Base-by-base conservation (phyloP, 805 yeast species). In the Metschnikowia santaceciliae region DNA sequence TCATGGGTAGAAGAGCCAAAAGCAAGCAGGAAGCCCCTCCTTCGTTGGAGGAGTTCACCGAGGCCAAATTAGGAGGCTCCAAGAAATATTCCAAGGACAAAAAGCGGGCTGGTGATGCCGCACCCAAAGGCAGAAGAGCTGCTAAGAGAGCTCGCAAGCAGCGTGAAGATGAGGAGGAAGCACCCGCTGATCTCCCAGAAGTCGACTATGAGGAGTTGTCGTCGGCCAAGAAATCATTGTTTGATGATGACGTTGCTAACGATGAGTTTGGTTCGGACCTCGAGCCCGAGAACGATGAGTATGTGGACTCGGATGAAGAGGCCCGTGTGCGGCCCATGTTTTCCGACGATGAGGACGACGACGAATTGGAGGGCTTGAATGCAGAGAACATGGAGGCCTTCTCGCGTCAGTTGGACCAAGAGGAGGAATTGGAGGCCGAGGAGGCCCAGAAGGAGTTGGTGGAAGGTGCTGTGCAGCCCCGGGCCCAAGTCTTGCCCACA, bases 21-120 rank as follows among this genome's bases (percentile, higher is more conserved):
- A 86, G 89, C 63, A 92, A 89, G 77, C 98, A 92, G 74, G 94
- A 90, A 42, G 88, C 80, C 52, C 98, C 98, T 59, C 97, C 97
- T 34, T 66, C 90, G 5, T 75, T 84, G 55, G 98, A 92, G 42
- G 96, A 92, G 63, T 84, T 91, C 67, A 60, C 59, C 30, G 71
- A 67, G 57, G 62, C 58, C 32, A 77, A 78, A 54, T 36, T 34
- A 23, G 42, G 30, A 33, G 17, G 32, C 4, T 15, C 37, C 17
- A 80, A 72, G 61, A 76, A 73, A 47, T 68, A 49, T 7, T 23
- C 19, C 50, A 53, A 56, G 56, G 54, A 57, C 53, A 54, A 51
- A 42, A 55, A 64, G 47, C 67, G 68, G 32, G 47, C 54, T 36
- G 57, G 46, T n/a, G 55, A 53, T n/a, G 55, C 52, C 38, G 53